Conservation (phyloP, 2,329 filamentous ascomycete species). For the Colletotrichum sp. region DNA sequence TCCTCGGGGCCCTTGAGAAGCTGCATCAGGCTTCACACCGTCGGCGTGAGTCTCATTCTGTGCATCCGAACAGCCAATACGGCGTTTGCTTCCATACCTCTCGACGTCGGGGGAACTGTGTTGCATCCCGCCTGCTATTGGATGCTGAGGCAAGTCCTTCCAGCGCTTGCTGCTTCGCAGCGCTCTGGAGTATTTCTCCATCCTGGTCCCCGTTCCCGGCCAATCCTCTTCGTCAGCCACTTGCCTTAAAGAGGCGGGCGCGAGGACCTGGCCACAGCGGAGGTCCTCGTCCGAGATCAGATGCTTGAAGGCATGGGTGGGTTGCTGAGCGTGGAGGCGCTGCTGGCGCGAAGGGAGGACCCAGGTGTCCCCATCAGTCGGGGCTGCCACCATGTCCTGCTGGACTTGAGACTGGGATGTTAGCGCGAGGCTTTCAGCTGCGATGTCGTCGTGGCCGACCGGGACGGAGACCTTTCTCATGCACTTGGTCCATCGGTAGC, state of each 20-base stretch:
- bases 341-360: neutral
- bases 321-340: neutral
- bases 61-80: rapidly evolving
- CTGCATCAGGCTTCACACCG: neutral
- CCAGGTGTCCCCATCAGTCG: neutral
- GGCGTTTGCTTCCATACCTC: neutral
- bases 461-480: neutral
- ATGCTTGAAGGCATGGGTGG: neutral
- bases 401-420: neutral
- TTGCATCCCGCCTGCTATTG: no score
- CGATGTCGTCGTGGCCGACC: neutral
- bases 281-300: neutral
- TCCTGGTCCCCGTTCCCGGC: rapidly evolving
- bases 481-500: neutral
- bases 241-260: neutral
- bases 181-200: neutral
- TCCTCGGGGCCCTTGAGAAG: no score
- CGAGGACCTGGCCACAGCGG: rapidly evolving
- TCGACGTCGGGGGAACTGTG: neutral
- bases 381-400: neutral
- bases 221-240: rapidly evolving
- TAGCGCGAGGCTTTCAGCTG: neutral
- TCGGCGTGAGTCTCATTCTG: rapidly evolving
- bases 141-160: neutral
- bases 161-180: rapidly evolving